Percentiles rank a stretch among this genome's conserved stretches.
phyloP scores from a whole-genome alignment of 2,329 filamentous ascomycete genomes.

The Rhynchosporium secalis region DNA sequence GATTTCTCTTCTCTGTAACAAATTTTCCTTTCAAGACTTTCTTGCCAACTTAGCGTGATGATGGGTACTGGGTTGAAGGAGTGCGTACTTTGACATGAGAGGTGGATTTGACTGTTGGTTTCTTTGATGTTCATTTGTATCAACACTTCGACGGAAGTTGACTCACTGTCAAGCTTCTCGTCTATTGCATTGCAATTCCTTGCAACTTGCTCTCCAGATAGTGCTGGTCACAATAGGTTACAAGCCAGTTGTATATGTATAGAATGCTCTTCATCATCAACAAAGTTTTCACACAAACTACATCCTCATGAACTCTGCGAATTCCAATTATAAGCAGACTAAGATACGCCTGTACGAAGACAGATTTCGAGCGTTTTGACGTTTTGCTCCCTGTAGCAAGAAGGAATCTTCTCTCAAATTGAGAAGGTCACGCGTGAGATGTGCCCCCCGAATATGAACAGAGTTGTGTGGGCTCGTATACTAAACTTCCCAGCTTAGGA shows the following conservation, averaged over 20 bases:
- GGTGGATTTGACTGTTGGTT: constrained; percentile 22
- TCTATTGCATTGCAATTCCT: constrained; percentile 28
- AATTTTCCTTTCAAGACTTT: constrained; percentile 35
- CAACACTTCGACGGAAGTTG: constrained; percentile 37
- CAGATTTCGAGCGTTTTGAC: too few species aligned
- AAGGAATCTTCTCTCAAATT: too few species aligned
- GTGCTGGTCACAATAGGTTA: constrained; percentile 35
- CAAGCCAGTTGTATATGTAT: constrained; percentile 23
- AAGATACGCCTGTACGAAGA: not conserved
- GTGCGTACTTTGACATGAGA: constrained; percentile 32
- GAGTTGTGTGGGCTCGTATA: not conserved
- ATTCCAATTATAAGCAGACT: not conserved
- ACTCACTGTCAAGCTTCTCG: constrained; percentile 31
- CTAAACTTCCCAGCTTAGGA: not conserved
- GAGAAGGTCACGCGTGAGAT: too few species aligned
- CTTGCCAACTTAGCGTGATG: constrained; percentile 41
- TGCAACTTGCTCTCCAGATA: constrained; percentile 25
- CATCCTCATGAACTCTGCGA: not conserved
- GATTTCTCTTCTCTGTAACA: constrained; percentile 40
- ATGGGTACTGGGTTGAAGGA: constrained; percentile 28
- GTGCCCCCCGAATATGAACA: too few species aligned
- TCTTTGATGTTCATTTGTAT: constrained; percentile 41
- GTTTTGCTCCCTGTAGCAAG: too few species aligned
- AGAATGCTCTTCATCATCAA: constrained; percentile 16
- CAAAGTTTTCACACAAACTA: not conserved